Base-by-base conservation (phyloP, 1,139 yeast genomes). In the Kodamaea suecica region DNA sequence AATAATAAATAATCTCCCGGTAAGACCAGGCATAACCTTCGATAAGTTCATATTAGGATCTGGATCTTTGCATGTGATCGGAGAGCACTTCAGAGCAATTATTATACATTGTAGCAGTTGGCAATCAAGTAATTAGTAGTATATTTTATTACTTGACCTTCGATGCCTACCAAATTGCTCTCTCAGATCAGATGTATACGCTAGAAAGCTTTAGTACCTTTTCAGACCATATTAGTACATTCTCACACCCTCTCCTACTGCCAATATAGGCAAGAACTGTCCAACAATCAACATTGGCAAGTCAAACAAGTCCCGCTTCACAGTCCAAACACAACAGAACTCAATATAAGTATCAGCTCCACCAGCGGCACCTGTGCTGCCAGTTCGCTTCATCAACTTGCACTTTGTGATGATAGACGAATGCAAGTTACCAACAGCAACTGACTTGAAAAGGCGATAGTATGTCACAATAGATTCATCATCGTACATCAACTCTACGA, bases 251-350 rank as follows among this genome's bases (percentile, higher is more conserved):
- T 61, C 76, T 39, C 57, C 64, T 43, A 53, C 73, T 4, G 59
- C 75, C 53, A 70, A 51, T 42, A 76, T 47, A 19, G 76, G 78
- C 36, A 61, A 59, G 45, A 63, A 74, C 48, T 59, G 77, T 4
- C 69, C 73, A 33, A 66, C 63, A 33, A 64, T 70, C 52, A 59
- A 61, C 78, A 61, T 75, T 38, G 97, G 97, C 36, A 88, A 80
- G 51, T 88, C 95, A 61, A 88, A 90, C 34, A 85, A 78, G 59
- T 90, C 97, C 45, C 95, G 67, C 49, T 86, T 86, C 17, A 76
- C 79, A 0, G 82, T 76, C 81, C 82, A 77, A 20, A 76, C 80
- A 23, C 77, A 68, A 45, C 79, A 73, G 49, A 78, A 76, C 43
- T 72, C 74, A 34, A 76, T 63, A 45, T 53, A 71, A 9, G 53